Percentiles rank a stretch among this genome's conserved stretches.
Conservation (phyloP, 2,329 filamentous ascomycete species). For the Botrytis deweyae region DNA sequence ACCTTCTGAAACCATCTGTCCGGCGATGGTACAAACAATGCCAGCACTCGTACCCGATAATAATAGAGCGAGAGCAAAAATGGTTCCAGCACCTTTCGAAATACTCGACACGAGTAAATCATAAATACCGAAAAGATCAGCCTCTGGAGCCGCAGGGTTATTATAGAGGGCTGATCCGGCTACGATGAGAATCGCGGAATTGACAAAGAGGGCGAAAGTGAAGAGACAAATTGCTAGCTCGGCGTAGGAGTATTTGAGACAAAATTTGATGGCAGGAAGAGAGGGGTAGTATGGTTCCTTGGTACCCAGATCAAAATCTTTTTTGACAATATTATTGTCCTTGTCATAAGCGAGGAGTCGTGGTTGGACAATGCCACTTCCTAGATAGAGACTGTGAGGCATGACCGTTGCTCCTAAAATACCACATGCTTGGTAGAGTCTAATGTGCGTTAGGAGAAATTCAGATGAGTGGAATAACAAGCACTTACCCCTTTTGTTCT, state of each 20-base stretch:
- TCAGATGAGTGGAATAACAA: background rate
- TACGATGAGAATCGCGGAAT: constrained; percentile 78
- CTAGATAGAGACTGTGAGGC: constrained; percentile 68
- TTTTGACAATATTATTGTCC: constrained; percentile 50
- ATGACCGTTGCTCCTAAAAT: constrained; percentile 76
- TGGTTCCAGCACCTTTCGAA: constrained; percentile 71
- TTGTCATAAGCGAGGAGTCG: constrained; percentile 63
- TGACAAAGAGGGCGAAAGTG: constrained; percentile 82
- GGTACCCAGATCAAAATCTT: constrained; percentile 36
- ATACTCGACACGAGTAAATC: constrained; percentile 65
- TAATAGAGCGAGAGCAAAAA: constrained; percentile 81
- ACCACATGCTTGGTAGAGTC: constrained; percentile 68
- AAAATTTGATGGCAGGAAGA: constrained; percentile 68
- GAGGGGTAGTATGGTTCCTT: constrained; percentile 68
- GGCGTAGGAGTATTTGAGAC: constrained; percentile 69
- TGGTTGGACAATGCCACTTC: constrained; percentile 67
- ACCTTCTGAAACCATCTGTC: constrained; percentile 86
- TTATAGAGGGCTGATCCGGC: constrained; percentile 74
- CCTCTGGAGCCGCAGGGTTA: constrained; percentile 55
- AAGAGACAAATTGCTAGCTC: constrained; percentile 73
- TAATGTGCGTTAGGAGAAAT: constrained; percentile 31
- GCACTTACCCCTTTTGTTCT: constrained; percentile 51
- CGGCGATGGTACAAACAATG: constrained; percentile 85
- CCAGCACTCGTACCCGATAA: constrained; percentile 79
- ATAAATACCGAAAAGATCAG: constrained; percentile 84